These are phyloP conservation scores for Colletotrichum sp. DNA, from an alignment of 2,329 filamentous ascomycete species.

Conservation along the genomic window DNA sequence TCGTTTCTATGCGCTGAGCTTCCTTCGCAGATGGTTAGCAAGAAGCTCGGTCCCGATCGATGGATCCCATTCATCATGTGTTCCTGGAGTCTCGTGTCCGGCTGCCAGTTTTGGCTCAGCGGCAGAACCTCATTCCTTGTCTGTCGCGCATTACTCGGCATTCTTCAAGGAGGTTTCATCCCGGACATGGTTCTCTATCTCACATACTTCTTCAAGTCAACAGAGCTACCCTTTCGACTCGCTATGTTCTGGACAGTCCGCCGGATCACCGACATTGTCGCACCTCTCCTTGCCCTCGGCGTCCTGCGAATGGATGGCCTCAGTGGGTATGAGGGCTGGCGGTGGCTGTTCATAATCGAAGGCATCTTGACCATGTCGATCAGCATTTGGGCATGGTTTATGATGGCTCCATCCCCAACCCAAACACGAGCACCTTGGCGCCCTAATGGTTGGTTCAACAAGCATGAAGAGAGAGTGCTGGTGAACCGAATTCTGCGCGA, in stretches of 20 bases:
- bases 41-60: conserved; percentile 45
- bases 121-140: conserved; percentile 43
- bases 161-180: conserved; percentile 53
- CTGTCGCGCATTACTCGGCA: conserved; percentile 42
- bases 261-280: conserved; percentile 29
- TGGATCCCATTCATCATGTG: conserved; percentile 33
- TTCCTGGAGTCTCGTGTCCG: conserved; percentile 24
- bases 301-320: conserved; percentile 31
- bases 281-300: conserved; percentile 30
- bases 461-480: conserved; percentile 62
- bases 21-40: conserved; percentile 65
- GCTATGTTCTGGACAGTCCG: conserved; percentile 30
- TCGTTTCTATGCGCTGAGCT: conserved; percentile 63
- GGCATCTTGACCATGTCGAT: conserved; percentile 26
- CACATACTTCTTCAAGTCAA: conserved; percentile 31
- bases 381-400: conserved; percentile 33
- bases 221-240: conserved; percentile 29
- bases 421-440: conserved; percentile 51
- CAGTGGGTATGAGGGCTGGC: conserved; percentile 27
- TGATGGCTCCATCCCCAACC: conserved; percentile 34
- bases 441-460: conserved; percentile 60
- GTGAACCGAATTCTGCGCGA: conserved; percentile 61
- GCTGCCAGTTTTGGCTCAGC: conserved; percentile 33
- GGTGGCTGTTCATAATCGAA: conserved; percentile 24
- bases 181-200: conserved; percentile 30